These are phyloP conservation scores for Mycena vitilis DNA, from an alignment of 768 basidiomycete genomes.

Conservation along the genomic window DNA sequence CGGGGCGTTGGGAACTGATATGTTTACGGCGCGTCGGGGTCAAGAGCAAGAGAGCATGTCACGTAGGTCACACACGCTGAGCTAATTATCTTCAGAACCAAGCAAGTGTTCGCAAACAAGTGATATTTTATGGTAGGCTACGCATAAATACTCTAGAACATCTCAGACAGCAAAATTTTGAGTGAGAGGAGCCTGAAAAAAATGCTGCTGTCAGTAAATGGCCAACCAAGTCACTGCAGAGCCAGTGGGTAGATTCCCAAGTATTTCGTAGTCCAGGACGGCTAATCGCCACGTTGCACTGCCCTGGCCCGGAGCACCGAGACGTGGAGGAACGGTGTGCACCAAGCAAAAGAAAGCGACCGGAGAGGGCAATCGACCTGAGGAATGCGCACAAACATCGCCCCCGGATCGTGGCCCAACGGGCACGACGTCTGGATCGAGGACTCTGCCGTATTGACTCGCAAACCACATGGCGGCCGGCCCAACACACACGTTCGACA, in stretches of 20 bases:
- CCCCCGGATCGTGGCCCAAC: conserved; percentile 5
- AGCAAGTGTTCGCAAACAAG: too few relatives aligned
- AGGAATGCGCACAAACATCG: conserved; percentile 5
- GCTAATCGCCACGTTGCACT: not conserved
- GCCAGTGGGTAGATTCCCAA: conserved; percentile 21
- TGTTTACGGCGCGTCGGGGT: too few relatives aligned
- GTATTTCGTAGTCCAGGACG: conserved; percentile 10
- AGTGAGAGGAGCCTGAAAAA: not conserved
- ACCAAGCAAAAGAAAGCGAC: conserved; percentile 15
- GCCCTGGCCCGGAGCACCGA: not conserved
- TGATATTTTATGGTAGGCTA: too few relatives aligned
- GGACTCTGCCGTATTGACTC: conserved; percentile 1
- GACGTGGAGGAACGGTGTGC: conserved; percentile 11
- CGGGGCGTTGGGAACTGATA: too few relatives aligned
- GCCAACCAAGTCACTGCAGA: conserved; percentile 18
- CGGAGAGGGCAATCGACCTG: conserved; percentile 21
- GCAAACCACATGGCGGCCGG: conserved; percentile 12
- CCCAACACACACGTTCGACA: conserved; percentile 3
- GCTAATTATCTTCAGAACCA: too few relatives aligned
- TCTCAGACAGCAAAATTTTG: not conserved
- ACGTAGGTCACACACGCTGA: too few relatives aligned
- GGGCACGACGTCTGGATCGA: conserved; percentile 2
- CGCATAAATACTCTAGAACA: too few relatives aligned
- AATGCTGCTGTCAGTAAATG: conserved; percentile 10
- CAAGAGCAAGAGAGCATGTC: too few relatives aligned